phyloP scores from a whole-genome alignment of 495 filamentous ascomycete species.

The Lepraria neglecta region DNA sequence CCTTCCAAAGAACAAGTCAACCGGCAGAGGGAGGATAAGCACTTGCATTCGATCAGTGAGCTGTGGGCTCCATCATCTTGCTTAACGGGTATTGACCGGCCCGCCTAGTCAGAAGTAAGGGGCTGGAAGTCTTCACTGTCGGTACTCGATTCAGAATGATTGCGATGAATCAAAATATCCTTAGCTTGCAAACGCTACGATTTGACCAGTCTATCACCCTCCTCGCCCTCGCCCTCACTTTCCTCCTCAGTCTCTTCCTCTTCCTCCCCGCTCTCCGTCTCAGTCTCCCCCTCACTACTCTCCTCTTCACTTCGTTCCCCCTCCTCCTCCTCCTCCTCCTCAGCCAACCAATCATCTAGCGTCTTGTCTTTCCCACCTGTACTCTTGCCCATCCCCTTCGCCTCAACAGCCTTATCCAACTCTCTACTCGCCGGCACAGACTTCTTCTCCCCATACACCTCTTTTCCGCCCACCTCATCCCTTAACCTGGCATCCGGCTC shows the following conservation, averaged over 20 bases:
- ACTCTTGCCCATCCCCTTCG: slow-evolving; percentile 36
- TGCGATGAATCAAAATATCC: too few species aligned
- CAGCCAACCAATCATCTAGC: slow-evolving; percentile 84
- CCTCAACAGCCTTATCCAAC: slow-evolving; percentile 52
- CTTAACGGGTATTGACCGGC: too few species aligned
- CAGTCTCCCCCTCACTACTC: slow-evolving; percentile 42
- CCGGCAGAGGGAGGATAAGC: too few species aligned
- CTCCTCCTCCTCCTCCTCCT: slow-evolving; percentile 47
- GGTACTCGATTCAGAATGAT: too few species aligned
- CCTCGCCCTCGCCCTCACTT: slow-evolving; percentile 32
- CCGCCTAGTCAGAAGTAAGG: too few species aligned
- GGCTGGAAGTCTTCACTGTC: too few species aligned
- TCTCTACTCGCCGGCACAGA: slow-evolving; percentile 56
- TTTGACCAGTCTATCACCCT: slow-evolving; percentile 25
- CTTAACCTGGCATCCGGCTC: slow-evolving; percentile 75
- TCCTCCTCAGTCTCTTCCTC: slow-evolving; percentile 45
- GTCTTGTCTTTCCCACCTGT: slow-evolving; percentile 49
- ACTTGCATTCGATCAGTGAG: too few species aligned
- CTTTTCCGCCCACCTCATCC: slow-evolving; percentile 38
- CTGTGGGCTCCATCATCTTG: too few species aligned
- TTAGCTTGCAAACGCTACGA: not conserved
- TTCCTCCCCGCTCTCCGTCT: slow-evolving; percentile 47
- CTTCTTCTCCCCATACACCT: slow-evolving; percentile 24
- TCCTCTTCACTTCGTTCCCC: slow-evolving; percentile 35
- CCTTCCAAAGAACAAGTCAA: too few species aligned